Percentiles rank a stretch among this genome's conserved stretches.
Evolutionary conservation across 176 grass and related monocot genomes (phyloP).

Genomic region (Avena sativa): DNA sequence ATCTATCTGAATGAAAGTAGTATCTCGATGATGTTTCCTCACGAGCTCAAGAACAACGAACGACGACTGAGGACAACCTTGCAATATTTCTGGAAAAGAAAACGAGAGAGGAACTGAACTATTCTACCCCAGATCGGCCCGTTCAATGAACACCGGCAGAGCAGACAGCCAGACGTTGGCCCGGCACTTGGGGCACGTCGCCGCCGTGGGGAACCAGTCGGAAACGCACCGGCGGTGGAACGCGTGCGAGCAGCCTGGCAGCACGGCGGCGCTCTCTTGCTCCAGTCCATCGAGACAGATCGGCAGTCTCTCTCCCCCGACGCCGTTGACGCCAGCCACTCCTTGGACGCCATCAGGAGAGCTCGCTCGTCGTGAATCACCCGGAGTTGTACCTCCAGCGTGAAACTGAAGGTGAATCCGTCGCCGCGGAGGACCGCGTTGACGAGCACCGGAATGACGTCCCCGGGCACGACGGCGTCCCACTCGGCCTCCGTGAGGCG

Average conservation of each 20-base stretch:
- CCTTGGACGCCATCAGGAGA: slow-evolving; percentile 1
- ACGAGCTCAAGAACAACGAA: too few species aligned
- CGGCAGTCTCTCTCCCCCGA: neutral
- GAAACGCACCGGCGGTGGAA: neutral
- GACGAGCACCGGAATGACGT: neutral
- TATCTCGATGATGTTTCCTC: too few species aligned
- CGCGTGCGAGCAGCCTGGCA: neutral
- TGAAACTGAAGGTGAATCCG: neutral
- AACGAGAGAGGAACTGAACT: too few species aligned
- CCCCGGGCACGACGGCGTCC: neutral
- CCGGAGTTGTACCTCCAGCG: neutral
- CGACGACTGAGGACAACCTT: too few species aligned
- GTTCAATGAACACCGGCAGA: neutral
- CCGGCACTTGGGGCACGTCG: neutral
- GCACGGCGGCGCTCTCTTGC: neutral
- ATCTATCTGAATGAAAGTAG: too few species aligned
- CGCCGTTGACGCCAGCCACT: neutral
- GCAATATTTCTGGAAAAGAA: neutral
- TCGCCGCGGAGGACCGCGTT: neutral
- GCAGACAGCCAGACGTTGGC: neutral
- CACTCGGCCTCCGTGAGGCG: neutral
- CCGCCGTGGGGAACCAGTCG: neutral
- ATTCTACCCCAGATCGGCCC: neutral
- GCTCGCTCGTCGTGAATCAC: neutral
- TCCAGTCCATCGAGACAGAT: neutral